Conservation (phyloP, 129 eudicot species). For the Tanacetum coccineum region DNA sequence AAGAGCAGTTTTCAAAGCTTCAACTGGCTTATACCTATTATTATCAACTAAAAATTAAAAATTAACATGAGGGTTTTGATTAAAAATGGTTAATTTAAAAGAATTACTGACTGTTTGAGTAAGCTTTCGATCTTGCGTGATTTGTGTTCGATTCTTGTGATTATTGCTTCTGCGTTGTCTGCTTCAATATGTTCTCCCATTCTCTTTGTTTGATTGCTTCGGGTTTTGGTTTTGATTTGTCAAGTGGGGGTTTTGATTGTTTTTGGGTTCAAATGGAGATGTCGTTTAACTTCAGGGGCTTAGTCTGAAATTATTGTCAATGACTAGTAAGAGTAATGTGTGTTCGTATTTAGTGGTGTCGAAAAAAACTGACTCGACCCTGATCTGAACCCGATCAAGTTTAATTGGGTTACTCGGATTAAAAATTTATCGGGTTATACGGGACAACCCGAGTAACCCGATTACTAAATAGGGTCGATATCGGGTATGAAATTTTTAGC, state of each 20-base stretch:
- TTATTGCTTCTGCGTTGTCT: conserved; percentile 90
- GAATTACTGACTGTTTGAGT: conserved; percentile 64
- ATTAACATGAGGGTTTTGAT: conserved; percentile 14
- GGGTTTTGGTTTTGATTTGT: no score
- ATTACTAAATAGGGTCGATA: no score
- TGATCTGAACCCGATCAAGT: no score
- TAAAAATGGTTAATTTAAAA: not conserved
- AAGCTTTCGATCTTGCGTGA: conserved; percentile 85
- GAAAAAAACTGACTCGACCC: no score
- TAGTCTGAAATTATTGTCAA: not conserved
- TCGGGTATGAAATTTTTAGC: no score
- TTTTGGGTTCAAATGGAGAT: not conserved
- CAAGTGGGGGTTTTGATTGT: not conserved
- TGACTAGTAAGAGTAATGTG: no score
- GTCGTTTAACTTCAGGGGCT: conserved; percentile 1
- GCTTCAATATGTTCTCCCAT: conserved; percentile 78
- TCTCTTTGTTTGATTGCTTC: not conserved
- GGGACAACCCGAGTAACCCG: no score
- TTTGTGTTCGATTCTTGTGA: conserved; percentile 82
- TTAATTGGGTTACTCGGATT: no score
- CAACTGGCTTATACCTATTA: conserved; percentile 71
- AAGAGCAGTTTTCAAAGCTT: conserved; percentile 84
- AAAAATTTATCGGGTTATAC: no score
- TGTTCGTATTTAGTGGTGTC: no score
- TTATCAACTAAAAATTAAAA: not conserved